These are phyloP conservation scores for Dactylellina sp. DNA, from an alignment of 2,329 filamentous ascomycete genomes.

Conservation along the genomic window DNA sequence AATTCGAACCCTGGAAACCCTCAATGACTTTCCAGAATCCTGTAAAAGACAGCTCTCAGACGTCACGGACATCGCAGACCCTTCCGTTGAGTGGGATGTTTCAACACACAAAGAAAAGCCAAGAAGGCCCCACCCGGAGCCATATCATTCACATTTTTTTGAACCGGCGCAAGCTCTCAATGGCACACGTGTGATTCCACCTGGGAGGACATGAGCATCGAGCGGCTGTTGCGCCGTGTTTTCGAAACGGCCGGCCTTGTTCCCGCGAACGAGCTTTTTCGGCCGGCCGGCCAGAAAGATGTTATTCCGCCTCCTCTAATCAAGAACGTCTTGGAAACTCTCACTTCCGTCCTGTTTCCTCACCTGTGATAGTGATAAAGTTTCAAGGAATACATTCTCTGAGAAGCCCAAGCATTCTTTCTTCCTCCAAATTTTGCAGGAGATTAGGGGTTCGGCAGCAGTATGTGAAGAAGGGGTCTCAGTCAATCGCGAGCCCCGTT, in stretches of 20 bases:
- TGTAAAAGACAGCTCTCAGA: slow-evolving; percentile 7
- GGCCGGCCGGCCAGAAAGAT: background rate
- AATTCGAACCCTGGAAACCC: background rate
- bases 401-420: slow-evolving; percentile 52
- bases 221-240: slow-evolving; percentile 3
- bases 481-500: slow-evolving; percentile 16
- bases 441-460: slow-evolving; percentile 17
- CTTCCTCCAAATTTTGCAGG: slow-evolving; percentile 22
- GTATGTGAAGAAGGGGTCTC: slow-evolving; percentile 3
- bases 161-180: background rate
- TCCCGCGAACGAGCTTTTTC: background rate
- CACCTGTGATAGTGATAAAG: slow-evolving; percentile 50
- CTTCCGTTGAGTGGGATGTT: slow-evolving; percentile 12
- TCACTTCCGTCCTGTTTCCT: background rate
- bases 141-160: background rate
- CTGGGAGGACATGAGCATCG: background rate
- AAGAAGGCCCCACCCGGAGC: slow-evolving; percentile 4
- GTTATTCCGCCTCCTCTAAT: slow-evolving; percentile 11
- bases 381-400: slow-evolving; percentile 5
- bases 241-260: slow-evolving; percentile 9
- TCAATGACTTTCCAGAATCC: slow-evolving; percentile 6
- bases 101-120: slow-evolving; percentile 10
- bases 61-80: background rate
- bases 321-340: background rate
- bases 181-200: slow-evolving; percentile 1